Base-by-base conservation (phyloP, 2,329 filamentous ascomycete species). In the Ilyonectria sp. region DNA sequence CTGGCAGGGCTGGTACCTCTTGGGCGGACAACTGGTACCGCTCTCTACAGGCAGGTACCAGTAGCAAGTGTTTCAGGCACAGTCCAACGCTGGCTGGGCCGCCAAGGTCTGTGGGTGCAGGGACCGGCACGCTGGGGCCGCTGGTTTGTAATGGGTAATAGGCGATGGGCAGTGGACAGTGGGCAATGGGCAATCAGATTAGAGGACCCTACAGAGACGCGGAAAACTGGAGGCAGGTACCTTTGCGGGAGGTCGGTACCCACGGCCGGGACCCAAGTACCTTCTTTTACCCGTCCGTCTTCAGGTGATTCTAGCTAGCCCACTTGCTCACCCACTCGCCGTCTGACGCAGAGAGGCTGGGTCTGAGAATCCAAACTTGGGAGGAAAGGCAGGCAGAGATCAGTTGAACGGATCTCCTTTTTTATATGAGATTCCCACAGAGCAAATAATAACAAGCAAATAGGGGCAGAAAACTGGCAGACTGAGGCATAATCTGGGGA, bases 81-180 rank as follows among this genome's bases (percentile, higher is more conserved):
- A 53, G 58, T 57, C 63, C 61, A 31, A 44, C 29, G 37, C 43
- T 60, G 63, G 56, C 56, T 23, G n/a, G 17, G n/a, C 26, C 19
- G 43, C 17, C 43, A 15, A 47, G 43, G 26, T n/a, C 26, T 9
- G 43, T 43, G 19, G 26, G 13, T 37, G 43, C 44, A 9, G 11
- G 44, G 26, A 52, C 31, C 31, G n/a, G 44, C 31, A 33, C 31
- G 60, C 21, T 50, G 53, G 33, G 40, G 52, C 23, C 52, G 31
- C 52, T 65, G 57, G 57, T 65, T 65, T 50, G 63, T 65, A 61
- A 65, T 65, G 46, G 29, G 44, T 52, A 56, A 65, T 50, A 44
- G 19, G 52, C 31, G 47, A 46, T 23, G 44, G 19, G 44, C 31
- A 49, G 31, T 19, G 35, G 17, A 11, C 63, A 57, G 44, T 58